Evolutionary conservation across 768 basidiomycete species (phyloP).

Genomic region (Mrakia hoshinonis): DNA sequence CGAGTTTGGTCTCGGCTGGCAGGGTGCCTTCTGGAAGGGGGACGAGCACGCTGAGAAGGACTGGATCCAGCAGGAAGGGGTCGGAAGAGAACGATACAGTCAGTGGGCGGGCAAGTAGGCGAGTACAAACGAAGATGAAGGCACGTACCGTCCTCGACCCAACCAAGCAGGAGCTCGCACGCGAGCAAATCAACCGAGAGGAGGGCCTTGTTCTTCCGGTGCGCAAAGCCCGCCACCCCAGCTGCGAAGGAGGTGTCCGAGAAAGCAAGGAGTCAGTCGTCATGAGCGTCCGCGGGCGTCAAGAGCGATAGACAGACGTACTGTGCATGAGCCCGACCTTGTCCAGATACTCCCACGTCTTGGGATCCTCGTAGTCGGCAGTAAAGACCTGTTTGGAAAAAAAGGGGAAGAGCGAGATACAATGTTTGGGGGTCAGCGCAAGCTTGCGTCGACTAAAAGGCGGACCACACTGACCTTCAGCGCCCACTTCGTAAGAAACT

Average conservation of each 20-base stretch:
- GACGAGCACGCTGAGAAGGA: not conserved
- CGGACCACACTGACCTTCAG: not conserved
- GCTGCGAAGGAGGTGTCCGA: not conserved
- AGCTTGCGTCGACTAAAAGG: not conserved
- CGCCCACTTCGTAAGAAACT: constrained; percentile 9
- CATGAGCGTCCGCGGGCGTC: not conserved
- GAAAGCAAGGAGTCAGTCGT: not conserved
- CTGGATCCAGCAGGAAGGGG: not conserved
- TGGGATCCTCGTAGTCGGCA: not conserved
- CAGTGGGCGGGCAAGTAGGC: not conserved
- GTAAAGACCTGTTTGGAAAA: constrained; percentile 5
- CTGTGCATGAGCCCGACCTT: constrained; percentile 25
- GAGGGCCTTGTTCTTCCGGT: constrained; percentile 14
- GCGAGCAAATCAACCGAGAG: constrained; percentile 14
- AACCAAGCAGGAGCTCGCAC: not conserved
- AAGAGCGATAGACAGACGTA: not conserved
- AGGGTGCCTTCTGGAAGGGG: not conserved
- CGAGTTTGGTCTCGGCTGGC: not conserved
- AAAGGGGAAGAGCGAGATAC: not conserved
- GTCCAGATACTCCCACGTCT: constrained; percentile 14
- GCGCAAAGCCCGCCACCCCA: constrained; percentile 15
- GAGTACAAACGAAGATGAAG: not conserved
- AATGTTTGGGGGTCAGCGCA: not conserved
- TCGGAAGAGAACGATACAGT: not conserved
- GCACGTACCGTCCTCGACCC: constrained; percentile 12